Percentiles rank a stretch among this genome's conserved stretches.
phyloP scores from a whole-genome alignment of 1,284 basidiomycete genomes.

The Papiliotrema laurentii region DNA sequence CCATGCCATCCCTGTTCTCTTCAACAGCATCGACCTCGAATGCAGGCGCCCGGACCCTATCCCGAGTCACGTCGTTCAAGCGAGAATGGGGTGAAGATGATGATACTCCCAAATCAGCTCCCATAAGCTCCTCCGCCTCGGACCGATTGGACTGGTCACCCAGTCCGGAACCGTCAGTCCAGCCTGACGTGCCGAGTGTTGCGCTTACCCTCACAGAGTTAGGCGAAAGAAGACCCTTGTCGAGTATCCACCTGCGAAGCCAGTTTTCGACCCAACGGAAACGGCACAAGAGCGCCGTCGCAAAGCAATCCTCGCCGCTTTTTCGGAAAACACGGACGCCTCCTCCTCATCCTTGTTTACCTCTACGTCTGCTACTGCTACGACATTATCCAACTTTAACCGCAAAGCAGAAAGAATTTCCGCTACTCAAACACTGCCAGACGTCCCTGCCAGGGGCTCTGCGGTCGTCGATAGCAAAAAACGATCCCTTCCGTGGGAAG shows the following conservation, averaged over 20 bases:
- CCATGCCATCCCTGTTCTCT: constrained; percentile 4
- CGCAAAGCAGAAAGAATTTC: constrained; percentile 3
- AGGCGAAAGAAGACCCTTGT: background rate
- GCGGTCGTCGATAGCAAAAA: constrained; percentile 13
- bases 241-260: constrained; percentile 2
- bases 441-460: constrained; percentile 5
- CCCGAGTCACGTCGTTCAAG: constrained; percentile 38
- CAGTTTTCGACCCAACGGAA: constrained; percentile 10
- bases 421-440: constrained; percentile 10
- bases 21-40: background rate
- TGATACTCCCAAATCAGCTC: background rate
- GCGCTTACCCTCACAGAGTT: background rate
- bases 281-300: constrained; percentile 34
- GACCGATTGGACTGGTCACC: constrained; percentile 11
- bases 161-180: constrained; percentile 17
- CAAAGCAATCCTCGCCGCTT: constrained; percentile 39
- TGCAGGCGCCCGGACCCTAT: constrained; percentile 10
- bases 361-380: background rate
- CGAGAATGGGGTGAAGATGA: constrained; percentile 31
- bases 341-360: constrained; percentile 9
- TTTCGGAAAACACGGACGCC: constrained; percentile 18
- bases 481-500: constrained; percentile 38
- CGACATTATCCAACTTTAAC: background rate
- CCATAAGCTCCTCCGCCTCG: constrained; percentile 3
- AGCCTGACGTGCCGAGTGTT: background rate